phyloP scores from a whole-genome alignment of 257 asterid species.

The Solanum peruvianum region DNA sequence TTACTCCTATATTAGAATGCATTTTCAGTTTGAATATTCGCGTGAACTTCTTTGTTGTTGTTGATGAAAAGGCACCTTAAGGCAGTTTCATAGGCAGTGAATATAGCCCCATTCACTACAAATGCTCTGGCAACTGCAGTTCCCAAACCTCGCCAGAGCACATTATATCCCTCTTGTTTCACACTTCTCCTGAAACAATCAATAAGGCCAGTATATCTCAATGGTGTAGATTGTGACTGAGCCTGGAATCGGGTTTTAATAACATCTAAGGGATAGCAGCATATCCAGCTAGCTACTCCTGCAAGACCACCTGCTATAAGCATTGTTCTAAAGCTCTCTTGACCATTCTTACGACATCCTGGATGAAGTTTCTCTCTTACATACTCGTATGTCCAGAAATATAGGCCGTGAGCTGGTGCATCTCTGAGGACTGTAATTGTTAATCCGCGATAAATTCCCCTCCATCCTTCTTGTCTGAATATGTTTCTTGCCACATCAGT shows the following conservation, averaged over 20 bases:
- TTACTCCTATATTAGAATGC: slow-evolving; percentile 2
- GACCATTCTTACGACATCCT: slow-evolving; percentile 51
- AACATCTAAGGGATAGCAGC: slow-evolving; percentile 69
- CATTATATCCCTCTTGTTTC: slow-evolving; percentile 40
- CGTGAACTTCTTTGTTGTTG: slow-evolving; percentile 1
- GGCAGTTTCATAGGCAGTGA: slow-evolving; percentile 64
- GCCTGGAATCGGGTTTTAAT: slow-evolving; percentile 71
- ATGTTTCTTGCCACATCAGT: slow-evolving; percentile 31
- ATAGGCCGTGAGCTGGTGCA: slow-evolving; percentile 64
- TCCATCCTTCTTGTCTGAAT: slow-evolving; percentile 35
- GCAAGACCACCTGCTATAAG: slow-evolving; percentile 68
- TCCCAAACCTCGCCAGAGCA: slow-evolving; percentile 84
- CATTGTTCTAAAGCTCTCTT: slow-evolving; percentile 50
- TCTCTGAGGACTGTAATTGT: slow-evolving; percentile 62
- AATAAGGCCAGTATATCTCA: slow-evolving; percentile 31
- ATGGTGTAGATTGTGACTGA: slow-evolving; percentile 13
- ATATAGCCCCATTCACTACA: slow-evolving; percentile 59
- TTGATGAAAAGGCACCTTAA: slow-evolving; percentile 32
- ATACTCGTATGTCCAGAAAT: slow-evolving; percentile 71
- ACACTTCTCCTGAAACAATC: slow-evolving; percentile 48
- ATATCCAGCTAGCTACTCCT: slow-evolving; percentile 69
- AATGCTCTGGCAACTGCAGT: slow-evolving; percentile 65
- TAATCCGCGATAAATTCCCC: slow-evolving; percentile 62
- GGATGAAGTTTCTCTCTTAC: slow-evolving; percentile 55
- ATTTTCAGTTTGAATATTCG: slow-evolving; percentile 17